Conservation (phyloP, 495 filamentous ascomycete species). For the Tirmania nivea region DNA sequence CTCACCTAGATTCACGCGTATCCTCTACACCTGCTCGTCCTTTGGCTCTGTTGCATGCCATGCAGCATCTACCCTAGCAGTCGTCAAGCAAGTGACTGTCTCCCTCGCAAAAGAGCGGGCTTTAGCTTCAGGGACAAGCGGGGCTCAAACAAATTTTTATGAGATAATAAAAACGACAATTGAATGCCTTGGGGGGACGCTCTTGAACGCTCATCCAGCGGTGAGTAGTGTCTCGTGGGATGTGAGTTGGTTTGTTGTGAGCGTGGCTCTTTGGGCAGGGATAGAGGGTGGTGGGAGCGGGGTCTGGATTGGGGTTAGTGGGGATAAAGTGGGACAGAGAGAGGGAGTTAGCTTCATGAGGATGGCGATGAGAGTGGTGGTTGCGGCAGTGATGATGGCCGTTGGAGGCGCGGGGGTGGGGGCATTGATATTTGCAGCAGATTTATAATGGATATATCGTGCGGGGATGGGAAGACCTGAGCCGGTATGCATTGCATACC, state of each 20-base stretch:
- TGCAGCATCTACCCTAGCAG: background rate
- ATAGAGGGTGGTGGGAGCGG: background rate
- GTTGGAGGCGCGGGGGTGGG: background rate
- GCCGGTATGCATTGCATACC: no score
- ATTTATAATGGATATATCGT: no score
- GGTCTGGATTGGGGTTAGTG: background rate
- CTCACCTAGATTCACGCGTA: background rate
- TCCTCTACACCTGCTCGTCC: background rate
- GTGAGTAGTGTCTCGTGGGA: background rate
- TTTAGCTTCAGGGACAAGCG: background rate
- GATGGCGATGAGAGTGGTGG: background rate
- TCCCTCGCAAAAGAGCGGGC: background rate
- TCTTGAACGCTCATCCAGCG: background rate
- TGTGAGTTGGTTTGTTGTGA: background rate
- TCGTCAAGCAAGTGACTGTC: background rate
- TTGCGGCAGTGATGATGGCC: background rate
- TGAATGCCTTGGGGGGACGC: background rate
- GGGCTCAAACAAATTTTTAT: background rate
- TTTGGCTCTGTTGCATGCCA: background rate
- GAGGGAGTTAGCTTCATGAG: no score
- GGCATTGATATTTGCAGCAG: background rate
- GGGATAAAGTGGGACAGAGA: background rate
- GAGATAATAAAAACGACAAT: background rate
- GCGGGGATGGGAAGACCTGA: no score
- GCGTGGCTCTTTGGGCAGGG: background rate